A percentile compares a stretch with the other conserved stretches of the same genome.
phyloP scores from a whole-genome alignment of 2,329 filamentous ascomycete species.

The Didymosphaeria variabile region DNA sequence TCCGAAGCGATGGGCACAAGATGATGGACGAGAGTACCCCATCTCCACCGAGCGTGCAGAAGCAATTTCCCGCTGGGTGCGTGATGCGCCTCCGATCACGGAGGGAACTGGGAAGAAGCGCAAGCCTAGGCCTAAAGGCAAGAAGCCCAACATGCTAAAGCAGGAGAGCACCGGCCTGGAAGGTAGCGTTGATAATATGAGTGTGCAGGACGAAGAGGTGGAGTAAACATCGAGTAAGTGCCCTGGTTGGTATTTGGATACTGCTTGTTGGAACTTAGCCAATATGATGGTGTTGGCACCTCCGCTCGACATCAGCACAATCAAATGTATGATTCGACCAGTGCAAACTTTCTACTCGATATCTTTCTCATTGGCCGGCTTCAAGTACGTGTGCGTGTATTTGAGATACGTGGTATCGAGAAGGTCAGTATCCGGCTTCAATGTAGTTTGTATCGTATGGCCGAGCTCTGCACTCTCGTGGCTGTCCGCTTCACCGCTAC shows the following conservation, averaged over 20 bases:
- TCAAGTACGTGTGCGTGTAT: neutral
- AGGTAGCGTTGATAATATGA: conserved; percentile 32
- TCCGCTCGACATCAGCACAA: neutral
- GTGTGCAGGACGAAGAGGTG: conserved; percentile 28
- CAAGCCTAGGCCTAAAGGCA: conserved; percentile 37
- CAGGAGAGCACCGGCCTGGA: conserved; percentile 24
- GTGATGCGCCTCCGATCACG: conserved; percentile 55
- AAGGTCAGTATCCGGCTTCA: neutral
- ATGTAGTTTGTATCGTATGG: neutral
- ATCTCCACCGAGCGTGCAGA: conserved; percentile 75
- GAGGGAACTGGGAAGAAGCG: conserved; percentile 49
- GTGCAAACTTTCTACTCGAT: neutral
- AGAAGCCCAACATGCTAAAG: conserved; percentile 19
- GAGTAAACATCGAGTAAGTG: conserved; percentile 15
- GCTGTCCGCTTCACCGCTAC: neutral
- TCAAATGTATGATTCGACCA: neutral
- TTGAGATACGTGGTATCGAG: neutral
- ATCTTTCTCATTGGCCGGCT: neutral
- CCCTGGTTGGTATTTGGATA: conserved; percentile 4
- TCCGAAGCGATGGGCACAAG: conserved; percentile 69
- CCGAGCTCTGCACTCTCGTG: too few species aligned
- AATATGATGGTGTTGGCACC: conserved; percentile 1
- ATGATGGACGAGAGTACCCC: conserved; percentile 73
- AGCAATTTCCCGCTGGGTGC: conserved; percentile 74
- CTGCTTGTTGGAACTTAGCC: conserved; percentile 4